Evolutionary conservation across 805 yeast species (phyloP).

Genomic region (Candida chauliodis): DNA sequence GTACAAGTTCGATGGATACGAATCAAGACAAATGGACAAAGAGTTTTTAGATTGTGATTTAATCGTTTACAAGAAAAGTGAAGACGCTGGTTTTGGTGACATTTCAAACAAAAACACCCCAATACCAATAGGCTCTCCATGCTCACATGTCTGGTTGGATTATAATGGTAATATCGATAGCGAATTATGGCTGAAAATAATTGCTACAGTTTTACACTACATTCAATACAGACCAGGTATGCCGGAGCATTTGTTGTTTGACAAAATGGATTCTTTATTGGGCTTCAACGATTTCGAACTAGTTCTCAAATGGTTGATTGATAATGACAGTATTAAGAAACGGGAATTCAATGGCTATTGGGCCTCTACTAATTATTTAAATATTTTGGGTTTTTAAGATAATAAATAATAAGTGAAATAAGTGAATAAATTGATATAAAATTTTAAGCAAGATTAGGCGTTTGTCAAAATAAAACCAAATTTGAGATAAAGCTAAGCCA

Average conservation of each 20-base stretch:
- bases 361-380: slow-evolving; percentile 46
- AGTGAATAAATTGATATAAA: no score
- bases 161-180: slow-evolving; percentile 57
- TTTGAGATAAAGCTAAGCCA: no score
- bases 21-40: slow-evolving; percentile 71
- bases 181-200: slow-evolving; percentile 56
- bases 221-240: slow-evolving; percentile 38
- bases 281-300: slow-evolving; percentile 24
- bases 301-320: slow-evolving; percentile 39
- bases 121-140: slow-evolving; percentile 59
- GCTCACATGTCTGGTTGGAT: slow-evolving; percentile 72
- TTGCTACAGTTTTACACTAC: slow-evolving; percentile 41
- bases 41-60: slow-evolving; percentile 65
- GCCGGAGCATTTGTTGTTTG: slow-evolving; percentile 17
- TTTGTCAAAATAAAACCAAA: no score
- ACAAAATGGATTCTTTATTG: slow-evolving; percentile 26
- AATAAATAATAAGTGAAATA: no score
- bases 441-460: no score
- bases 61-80: slow-evolving; percentile 23
- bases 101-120: slow-evolving; percentile 21
- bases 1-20: slow-evolving; percentile 58
- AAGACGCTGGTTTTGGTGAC: slow-evolving; percentile 7
- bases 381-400: slow-evolving; percentile 27
- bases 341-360: slow-evolving; percentile 40
- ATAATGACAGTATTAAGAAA: slow-evolving; percentile 31